phyloP scores from a whole-genome alignment of 306 rosid species.

The Ormosia semicastrata region DNA sequence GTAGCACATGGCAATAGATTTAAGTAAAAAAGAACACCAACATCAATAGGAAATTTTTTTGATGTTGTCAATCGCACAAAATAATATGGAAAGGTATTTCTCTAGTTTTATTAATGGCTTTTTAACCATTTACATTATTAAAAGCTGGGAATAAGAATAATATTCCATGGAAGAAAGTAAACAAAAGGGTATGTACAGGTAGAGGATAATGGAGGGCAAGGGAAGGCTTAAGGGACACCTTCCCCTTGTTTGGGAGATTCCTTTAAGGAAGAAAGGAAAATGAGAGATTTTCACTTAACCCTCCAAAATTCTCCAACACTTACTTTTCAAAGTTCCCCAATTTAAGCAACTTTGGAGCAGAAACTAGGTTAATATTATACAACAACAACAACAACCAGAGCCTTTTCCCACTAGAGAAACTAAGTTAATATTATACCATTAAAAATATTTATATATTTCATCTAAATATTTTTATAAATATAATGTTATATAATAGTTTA shows the following conservation, averaged over 20 bases:
- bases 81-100: conserved; percentile 1
- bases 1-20: background rate
- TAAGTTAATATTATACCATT: too few relatives aligned
- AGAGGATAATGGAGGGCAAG: background rate
- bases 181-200: background rate
- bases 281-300: background rate
- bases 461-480: background rate
- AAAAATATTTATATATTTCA: background rate
- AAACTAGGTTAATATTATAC: too few relatives aligned
- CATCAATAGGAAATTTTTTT: background rate
- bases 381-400: too few relatives aligned
- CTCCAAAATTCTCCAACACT: background rate
- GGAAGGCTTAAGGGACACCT: background rate
- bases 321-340: background rate
- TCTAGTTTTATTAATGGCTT: background rate
- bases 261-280: background rate
- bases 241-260: background rate
- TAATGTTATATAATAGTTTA: background rate
- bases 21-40: background rate
- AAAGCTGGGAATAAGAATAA: background rate
- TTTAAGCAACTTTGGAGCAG: background rate
- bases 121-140: background rate
- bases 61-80: background rate
- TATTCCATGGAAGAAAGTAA: background rate
- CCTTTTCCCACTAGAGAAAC: too few relatives aligned